phyloP scores from a whole-genome alignment of 148 eudicot genomes.

The Amaranthus palmeri region DNA sequence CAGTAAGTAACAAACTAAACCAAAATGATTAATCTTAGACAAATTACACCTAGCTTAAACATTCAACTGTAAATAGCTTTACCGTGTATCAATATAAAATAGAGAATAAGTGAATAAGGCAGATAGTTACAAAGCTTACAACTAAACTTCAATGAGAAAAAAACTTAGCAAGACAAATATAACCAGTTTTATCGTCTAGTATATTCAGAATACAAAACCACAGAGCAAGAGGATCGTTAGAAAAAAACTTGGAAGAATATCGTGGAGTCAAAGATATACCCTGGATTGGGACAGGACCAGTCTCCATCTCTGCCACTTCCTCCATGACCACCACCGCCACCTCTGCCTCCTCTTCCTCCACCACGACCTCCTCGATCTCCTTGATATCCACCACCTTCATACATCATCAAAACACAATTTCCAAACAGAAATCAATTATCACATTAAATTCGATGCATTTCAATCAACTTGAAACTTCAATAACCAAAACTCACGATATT shows the following conservation, averaged over 20 bases:
- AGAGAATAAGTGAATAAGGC: not conserved
- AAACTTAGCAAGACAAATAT: no score
- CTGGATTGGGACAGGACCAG: conserved; percentile 86
- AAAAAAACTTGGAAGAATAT: not conserved
- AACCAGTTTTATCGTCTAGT: no score
- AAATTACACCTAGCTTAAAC: not conserved
- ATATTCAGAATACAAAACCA: no score
- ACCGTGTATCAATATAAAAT: not conserved
- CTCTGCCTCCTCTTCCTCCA: conserved; percentile 38
- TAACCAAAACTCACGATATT: not conserved
- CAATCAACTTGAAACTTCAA: no score
- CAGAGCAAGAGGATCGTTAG: no score
- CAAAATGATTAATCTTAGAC: not conserved
- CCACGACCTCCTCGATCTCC: conserved; percentile 51
- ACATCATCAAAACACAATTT: not conserved
- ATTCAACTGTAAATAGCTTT: not conserved
- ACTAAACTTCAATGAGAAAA: no score
- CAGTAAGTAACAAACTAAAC: not conserved
- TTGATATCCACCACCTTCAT: conserved; percentile 50
- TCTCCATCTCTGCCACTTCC: conserved; percentile 89
- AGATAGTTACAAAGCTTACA: no score
- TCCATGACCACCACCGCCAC: conserved; percentile 55
- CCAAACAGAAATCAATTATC: not conserved
- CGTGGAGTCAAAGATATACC: conserved; percentile 34
- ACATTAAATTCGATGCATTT: not conserved